phyloP scores from a whole-genome alignment of 768 basidiomycete genomes.

The Collybia nuda region DNA sequence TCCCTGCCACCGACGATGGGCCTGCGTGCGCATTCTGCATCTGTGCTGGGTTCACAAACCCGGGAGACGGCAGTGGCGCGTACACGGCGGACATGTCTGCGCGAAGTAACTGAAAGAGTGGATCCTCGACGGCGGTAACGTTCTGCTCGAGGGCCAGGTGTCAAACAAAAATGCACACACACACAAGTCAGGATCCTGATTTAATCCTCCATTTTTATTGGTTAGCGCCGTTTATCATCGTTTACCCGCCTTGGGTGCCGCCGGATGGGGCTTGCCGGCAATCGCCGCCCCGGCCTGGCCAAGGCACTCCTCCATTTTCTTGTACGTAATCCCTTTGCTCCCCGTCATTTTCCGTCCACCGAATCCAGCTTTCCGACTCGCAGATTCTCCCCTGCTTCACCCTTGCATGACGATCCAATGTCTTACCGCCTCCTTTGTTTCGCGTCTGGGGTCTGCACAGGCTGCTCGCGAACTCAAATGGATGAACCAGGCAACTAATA shows the following conservation, averaged over 20 bases:
- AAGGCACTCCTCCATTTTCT: too few relatives aligned
- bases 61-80: constrained; percentile 32
- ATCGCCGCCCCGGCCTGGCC: constrained; percentile 10
- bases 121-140: too few relatives aligned
- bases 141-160: too few relatives aligned
- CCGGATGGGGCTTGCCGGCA: constrained; percentile 16
- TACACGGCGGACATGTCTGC: constrained; percentile 33
- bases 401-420: constrained; percentile 11
- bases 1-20: constrained; percentile 31
- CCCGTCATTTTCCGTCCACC: constrained; percentile 14
- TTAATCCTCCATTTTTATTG: constrained; percentile 18
- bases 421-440: constrained; percentile 21
- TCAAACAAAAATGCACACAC: too few relatives aligned
- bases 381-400: not conserved
- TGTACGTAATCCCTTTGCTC: not conserved
- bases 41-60: constrained; percentile 43
- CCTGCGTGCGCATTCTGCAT: constrained; percentile 45
- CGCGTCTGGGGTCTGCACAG: constrained; percentile 32
- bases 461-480: constrained; percentile 42
- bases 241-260: constrained; percentile 13
- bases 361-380: constrained; percentile 1
- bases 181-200: constrained; percentile 10
- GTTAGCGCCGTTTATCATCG: constrained; percentile 3
- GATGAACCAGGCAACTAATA: constrained; percentile 32
- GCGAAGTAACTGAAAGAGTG: constrained; percentile 15